A percentile compares a stretch with the other conserved stretches of the same genome.
These are phyloP conservation scores for Trichosporon faecale DNA, from an alignment of 1,284 basidiomycete species.

Conservation along the genomic window DNA sequence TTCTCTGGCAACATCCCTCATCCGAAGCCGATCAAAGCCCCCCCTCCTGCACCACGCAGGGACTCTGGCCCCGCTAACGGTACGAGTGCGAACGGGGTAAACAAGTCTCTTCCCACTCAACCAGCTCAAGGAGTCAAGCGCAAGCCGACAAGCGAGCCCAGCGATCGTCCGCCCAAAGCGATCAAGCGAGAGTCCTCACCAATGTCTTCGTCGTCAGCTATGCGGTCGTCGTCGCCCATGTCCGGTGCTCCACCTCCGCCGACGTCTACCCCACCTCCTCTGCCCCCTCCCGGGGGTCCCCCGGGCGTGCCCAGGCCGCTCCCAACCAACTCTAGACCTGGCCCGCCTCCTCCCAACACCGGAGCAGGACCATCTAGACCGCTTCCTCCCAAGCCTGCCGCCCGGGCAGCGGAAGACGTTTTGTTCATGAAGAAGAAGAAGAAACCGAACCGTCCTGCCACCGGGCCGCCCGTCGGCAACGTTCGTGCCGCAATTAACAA, in stretches of 20 bases:
- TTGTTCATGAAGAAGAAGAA: conserved; percentile 51
- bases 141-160: not conserved
- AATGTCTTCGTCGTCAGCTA: not conserved
- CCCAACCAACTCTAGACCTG: not conserved
- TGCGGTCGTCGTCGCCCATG: not conserved
- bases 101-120: not conserved
- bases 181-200: not conserved
- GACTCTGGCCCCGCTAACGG: not conserved
- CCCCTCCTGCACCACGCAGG: not conserved
- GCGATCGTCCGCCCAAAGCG: not conserved
- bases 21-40: not conserved
- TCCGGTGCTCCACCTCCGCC: not conserved
- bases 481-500: conserved; percentile 28
- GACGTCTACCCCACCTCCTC: not conserved
- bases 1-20: not conserved
- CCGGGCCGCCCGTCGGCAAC: conserved; percentile 13
- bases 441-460: conserved; percentile 21
- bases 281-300: conserved; percentile 11
- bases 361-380: conserved; percentile 8
- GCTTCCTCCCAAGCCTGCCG: conserved; percentile 18
- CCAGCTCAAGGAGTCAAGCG: not conserved
- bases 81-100: not conserved
- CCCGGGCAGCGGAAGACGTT: conserved; percentile 34
- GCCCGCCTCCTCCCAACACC: not conserved
- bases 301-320: not conserved